phyloP scores from a whole-genome alignment of 768 basidiomycete genomes.

The Agrocybe praecox region DNA sequence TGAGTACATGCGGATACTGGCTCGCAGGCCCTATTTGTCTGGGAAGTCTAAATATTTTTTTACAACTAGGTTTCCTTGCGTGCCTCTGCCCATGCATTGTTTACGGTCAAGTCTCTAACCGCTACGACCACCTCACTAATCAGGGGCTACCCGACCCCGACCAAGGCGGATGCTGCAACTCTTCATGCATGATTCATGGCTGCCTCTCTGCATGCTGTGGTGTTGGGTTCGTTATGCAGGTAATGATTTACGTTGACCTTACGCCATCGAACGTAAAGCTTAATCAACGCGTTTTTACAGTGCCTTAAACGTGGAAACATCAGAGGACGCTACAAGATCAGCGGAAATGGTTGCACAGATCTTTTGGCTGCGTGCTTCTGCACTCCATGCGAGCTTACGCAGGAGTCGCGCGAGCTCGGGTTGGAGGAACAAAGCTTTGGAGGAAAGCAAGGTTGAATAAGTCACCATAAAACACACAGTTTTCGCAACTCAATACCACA shows the following conservation, averaged over 20 bases:
- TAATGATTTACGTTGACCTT: slow-evolving; percentile 14
- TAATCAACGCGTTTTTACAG: no score
- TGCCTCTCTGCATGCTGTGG: slow-evolving; percentile 28
- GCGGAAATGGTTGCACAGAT: slow-evolving; percentile 41
- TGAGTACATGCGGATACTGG: slow-evolving; percentile 11
- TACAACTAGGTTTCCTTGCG: slow-evolving; percentile 32
- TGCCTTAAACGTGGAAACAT: slow-evolving; percentile 35
- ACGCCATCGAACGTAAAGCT: neutral
- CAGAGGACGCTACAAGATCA: slow-evolving; percentile 48
- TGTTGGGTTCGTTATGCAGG: slow-evolving; percentile 43
- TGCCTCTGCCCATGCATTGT: slow-evolving; percentile 45
- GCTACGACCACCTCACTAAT: slow-evolving; percentile 38
- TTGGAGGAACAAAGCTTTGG: slow-evolving; percentile 23
- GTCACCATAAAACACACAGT: no score
- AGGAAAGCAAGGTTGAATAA: slow-evolving; percentile 7
- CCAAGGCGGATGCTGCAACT: slow-evolving; percentile 32
- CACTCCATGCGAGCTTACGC: slow-evolving; percentile 49
- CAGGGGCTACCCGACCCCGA: slow-evolving; percentile 39
- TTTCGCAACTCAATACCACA: no score
- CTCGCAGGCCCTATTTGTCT: neutral
- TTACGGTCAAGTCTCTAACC: slow-evolving; percentile 40
- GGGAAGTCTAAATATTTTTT: neutral
- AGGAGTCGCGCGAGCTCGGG: slow-evolving; percentile 49
- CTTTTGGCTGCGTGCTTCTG: slow-evolving; percentile 44
- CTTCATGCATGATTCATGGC: slow-evolving; percentile 40